Base-by-base conservation (phyloP, 805 yeast species). In the Lachancea lanzarotensis region DNA sequence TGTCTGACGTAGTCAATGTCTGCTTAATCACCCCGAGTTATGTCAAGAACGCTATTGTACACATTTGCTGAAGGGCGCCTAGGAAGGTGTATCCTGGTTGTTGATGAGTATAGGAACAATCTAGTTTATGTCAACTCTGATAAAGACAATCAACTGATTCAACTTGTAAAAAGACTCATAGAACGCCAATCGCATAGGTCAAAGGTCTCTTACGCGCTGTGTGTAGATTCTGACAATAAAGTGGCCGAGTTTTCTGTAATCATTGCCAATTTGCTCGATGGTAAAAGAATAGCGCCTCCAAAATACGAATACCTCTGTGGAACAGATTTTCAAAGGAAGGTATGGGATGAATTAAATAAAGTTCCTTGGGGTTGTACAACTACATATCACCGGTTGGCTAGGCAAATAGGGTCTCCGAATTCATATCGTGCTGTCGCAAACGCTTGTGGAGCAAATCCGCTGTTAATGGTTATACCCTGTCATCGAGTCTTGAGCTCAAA, bases 381-480 rank as follows among this genome's bases (percentile, higher is more conserved):
- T 2, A 56, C 62, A n/a, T 72, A 72, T 49, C 47, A 61, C 3
- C 50, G 55, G 18, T 43, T 72, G 7, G 73, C 74, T 2, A 34
- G 39, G 7, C 50, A 47, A 2, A 43, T 70, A n/a, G 63, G 63
- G 1, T 52, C 52, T 35, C 59, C 65, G 0, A 58, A 49, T 0
- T 59, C 67, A 11, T 59, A 62, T 22, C 55, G 77, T 31, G 73
- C 67, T 2, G 63, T 72, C 6, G 76, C 72, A 0, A 61, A 63
- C 35, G 69, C 73, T 2, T 65, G 71, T 36, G 71, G 68, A 2
- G 59, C 67, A 16, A 72, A 72, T 51, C 59, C 57, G 20, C 50
- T 72, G 10, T 69, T 74, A 2, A 36, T 71, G 4, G 30, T 72
- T 3, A 58, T 72, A 3, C 76, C 77, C 1, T 72, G 76, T 51